phyloP scores from a whole-genome alignment of 805 yeast genomes.

The Saccharomyces eubayanus region DNA sequence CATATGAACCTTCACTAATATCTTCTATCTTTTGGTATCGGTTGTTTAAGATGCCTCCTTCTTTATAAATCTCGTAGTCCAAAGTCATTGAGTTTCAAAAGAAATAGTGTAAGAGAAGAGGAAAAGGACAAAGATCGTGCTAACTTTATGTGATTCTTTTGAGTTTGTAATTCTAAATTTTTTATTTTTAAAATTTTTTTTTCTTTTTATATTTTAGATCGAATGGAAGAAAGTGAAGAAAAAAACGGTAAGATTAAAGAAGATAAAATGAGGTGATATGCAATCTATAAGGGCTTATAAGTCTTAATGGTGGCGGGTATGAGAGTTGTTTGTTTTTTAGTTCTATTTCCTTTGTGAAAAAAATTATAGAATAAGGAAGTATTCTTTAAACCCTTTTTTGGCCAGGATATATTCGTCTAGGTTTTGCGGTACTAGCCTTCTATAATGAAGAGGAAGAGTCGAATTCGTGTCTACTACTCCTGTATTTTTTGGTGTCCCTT shows the following conservation, averaged over 20 bases:
- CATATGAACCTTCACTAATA: slow-evolving; percentile 89
- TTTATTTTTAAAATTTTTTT: background rate
- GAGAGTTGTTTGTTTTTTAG: background rate
- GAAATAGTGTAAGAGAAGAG: background rate
- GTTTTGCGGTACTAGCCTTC: background rate
- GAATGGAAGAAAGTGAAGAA: background rate
- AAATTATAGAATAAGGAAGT: background rate
- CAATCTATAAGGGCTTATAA: background rate
- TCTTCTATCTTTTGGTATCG: slow-evolving; percentile 63
- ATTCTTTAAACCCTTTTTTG: background rate
- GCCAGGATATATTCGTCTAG: background rate
- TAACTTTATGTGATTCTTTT: background rate
- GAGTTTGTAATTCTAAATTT: background rate
- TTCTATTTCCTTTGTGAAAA: background rate
- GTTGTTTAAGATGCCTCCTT: slow-evolving; percentile 46
- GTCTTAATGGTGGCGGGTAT: background rate
- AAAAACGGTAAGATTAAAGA: background rate
- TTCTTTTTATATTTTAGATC: background rate
- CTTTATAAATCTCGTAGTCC: slow-evolving; percentile 36
- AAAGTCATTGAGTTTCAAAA: slow-evolving; percentile 13
- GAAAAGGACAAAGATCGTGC: background rate
- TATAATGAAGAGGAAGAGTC: background rate
- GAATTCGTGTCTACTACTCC: background rate
- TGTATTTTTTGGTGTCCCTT: background rate
- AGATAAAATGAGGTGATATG: background rate